Evolutionary conservation across 2,329 filamentous ascomycete species (phyloP).

Genomic region (Berkeleyomyces basicola): DNA sequence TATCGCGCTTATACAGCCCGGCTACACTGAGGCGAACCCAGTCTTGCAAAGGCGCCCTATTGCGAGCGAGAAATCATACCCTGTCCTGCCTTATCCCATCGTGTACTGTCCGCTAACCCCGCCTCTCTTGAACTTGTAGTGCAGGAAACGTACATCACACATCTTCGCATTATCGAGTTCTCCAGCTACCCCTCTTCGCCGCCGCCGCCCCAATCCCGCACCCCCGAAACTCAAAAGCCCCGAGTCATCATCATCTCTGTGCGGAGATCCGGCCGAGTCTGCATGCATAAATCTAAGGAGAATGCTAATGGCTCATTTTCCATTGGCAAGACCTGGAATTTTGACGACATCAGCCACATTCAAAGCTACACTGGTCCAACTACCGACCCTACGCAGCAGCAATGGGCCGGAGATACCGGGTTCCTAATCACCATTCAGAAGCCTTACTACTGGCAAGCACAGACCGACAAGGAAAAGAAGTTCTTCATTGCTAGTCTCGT

Average conservation of each 20-base stretch:
- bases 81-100: slow-evolving; percentile 8
- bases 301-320: slow-evolving; percentile 89
- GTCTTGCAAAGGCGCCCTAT: background rate
- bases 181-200: slow-evolving; percentile 66
- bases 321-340: slow-evolving; percentile 94
- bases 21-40: background rate
- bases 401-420: slow-evolving; percentile 70
- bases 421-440: slow-evolving; percentile 84
- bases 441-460: slow-evolving; percentile 92
- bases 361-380: slow-evolving; percentile 59
- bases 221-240: slow-evolving; percentile 62
- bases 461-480: slow-evolving; percentile 89
- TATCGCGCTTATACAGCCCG: background rate
- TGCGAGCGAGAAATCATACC: background rate
- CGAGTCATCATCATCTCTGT: slow-evolving; percentile 89
- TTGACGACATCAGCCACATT: slow-evolving; percentile 74
- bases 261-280: slow-evolving; percentile 76
- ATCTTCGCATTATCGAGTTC: slow-evolving; percentile 83
- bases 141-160: slow-evolving; percentile 92
- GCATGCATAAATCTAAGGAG: slow-evolving; percentile 93
- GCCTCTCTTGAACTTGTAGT: slow-evolving; percentile 28
- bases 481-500: slow-evolving; percentile 94
- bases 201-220: slow-evolving; percentile 59
- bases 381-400: slow-evolving; percentile 40
- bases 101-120: slow-evolving; percentile 13